phyloP scores from a whole-genome alignment of 2,329 filamentous ascomycete genomes.

The Epichloe coenophiala region DNA sequence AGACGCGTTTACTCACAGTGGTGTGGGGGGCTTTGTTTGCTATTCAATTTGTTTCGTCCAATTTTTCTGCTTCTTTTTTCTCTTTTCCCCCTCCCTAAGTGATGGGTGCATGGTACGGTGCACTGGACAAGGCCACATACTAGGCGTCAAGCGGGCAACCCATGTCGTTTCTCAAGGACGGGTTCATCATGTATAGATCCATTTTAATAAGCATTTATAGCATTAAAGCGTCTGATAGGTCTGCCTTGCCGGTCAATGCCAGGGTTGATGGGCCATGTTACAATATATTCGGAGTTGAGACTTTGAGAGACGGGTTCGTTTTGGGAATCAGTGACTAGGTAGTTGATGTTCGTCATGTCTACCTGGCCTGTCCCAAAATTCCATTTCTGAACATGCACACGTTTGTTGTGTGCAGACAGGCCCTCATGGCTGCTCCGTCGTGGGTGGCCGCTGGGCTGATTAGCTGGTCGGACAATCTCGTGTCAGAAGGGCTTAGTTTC shows the following conservation, averaged over 20 bases:
- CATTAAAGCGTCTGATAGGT: neutral
- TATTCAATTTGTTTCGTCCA: neutral
- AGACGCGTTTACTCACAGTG: neutral
- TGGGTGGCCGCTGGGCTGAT: no score
- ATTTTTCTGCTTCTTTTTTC: no score
- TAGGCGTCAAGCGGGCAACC: neutral
- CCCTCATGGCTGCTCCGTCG: no score
- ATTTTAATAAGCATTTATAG: conserved; percentile 1
- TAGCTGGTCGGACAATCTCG: no score
- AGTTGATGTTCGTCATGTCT: no score
- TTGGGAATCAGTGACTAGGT: no score
- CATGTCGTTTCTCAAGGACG: neutral
- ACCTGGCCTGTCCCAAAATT: no score
- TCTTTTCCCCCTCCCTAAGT: no score
- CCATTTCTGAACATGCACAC: no score
- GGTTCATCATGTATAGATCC: neutral
- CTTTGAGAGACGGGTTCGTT: no score
- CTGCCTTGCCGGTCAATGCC: neutral
- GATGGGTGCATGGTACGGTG: neutral
- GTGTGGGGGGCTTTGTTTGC: neutral
- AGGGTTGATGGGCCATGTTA: neutral
- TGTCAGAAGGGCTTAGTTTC: no score
- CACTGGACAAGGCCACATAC: neutral
- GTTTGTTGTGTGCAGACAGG: no score
- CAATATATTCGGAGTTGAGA: neutral